These are phyloP conservation scores for Pisolithus tinctorius DNA, from an alignment of 768 basidiomycete genomes.

Conservation along the genomic window DNA sequence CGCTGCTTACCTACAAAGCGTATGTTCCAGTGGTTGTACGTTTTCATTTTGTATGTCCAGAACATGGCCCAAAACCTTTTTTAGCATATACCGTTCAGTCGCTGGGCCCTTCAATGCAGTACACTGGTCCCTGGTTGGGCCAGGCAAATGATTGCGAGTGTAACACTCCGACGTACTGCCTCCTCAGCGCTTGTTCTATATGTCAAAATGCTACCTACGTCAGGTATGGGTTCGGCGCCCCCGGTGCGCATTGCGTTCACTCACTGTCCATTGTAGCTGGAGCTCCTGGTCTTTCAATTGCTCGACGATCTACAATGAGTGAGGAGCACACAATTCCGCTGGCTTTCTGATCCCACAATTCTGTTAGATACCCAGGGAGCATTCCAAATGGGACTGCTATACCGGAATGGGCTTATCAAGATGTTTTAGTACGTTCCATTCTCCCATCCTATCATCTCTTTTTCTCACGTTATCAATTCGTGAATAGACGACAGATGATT, in stretches of 20 bases:
- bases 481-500: conserved; percentile 28
- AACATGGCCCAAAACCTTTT: not conserved
- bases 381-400: conserved; percentile 44
- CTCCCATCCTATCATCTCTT: not conserved
- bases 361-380: conserved; percentile 35
- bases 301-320: conserved; percentile 26
- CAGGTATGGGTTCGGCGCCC: conserved; percentile 16
- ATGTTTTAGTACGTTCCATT: conserved; percentile 37
- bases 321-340: conserved; percentile 2
- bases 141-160: conserved; percentile 39
- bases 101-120: conserved; percentile 27
- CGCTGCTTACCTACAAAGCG: conserved; percentile 35
- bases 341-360: not conserved
- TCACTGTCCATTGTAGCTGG: conserved; percentile 35
- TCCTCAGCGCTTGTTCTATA: conserved; percentile 50
- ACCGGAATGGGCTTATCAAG: conserved; percentile 58
- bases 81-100: conserved; percentile 32
- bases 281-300: conserved; percentile 44
- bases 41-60: not conserved
- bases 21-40: conserved; percentile 37
- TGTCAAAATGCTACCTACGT: conserved; percentile 43
- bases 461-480: not conserved
- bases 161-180: conserved; percentile 48
- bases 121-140: conserved; percentile 28
- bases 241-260: not conserved